Base-by-base conservation (phyloP, 225 moss, liverwort and hornwort species). In the Ulota crispa region DNA sequence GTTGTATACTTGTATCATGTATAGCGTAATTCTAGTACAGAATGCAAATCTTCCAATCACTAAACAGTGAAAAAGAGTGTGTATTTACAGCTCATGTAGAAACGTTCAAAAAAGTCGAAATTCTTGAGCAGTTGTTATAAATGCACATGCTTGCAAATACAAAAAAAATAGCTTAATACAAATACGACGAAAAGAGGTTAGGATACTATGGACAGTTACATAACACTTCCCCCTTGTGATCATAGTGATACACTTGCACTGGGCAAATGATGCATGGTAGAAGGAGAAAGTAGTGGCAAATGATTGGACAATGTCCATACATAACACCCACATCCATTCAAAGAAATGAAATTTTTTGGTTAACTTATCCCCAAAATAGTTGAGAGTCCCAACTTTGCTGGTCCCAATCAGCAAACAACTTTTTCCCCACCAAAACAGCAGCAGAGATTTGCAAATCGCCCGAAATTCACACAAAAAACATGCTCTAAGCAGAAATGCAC, bases 231-330 rank as follows among this genome's bases (percentile, higher is more conserved):
- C 50, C 4, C 50, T 18, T 45, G 47, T 76, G 82, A 82, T 76
- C 68, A 70, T 50, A 50, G 50, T 50, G 15, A 50, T 79, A 50
- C 31, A 24, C 24, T 39, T 83, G 83, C 54, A 82, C 54, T 72
- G 2, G 1, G 4, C 43, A 70, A 78, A 86, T 70, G 86, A 74
- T 82, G 68, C 80, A n/a, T 10, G n/a, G 4, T 59, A 52, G 54
- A 63, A 78, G 23, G 31, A 20, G 24, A 43, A 9, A 52, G 32
- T 54, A 55, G 83, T 45, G 47, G 74, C 81, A 87, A 84, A 87
- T 84, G 81, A 84, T 87, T 87, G 81, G 73, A 78, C 57, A 30
- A 68, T 73, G 78, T 84, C 87, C 69, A 74, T 20, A 55, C 57
- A 73, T 62, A 82, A 74, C 69, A 73, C 73, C 61, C 56, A 36